phyloP scores from a whole-genome alignment of 495 filamentous ascomycete genomes.

The Aspergillus campestris region DNA sequence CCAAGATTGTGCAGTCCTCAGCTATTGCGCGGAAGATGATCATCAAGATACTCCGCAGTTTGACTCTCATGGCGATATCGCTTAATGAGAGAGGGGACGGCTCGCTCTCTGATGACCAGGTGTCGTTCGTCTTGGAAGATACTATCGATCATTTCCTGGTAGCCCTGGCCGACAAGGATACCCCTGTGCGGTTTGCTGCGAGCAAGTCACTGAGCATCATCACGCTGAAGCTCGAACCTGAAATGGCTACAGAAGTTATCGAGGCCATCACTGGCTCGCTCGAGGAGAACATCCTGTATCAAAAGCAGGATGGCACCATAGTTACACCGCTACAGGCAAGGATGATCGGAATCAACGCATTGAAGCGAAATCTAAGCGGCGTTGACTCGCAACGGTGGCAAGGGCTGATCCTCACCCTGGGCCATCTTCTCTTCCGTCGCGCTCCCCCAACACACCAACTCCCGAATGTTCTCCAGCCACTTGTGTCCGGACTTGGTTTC shows the following conservation, averaged over 20 bases:
- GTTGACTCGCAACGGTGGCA: constrained; percentile 86
- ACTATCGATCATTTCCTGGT: constrained; percentile 65
- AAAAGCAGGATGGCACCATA: constrained; percentile 34
- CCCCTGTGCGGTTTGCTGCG: constrained; percentile 77
- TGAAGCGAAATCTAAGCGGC: constrained; percentile 54
- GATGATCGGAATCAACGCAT: constrained; percentile 17
- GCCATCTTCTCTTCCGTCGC: constrained; percentile 72
- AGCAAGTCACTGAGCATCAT: constrained; percentile 89
- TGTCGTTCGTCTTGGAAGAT: constrained; percentile 43
- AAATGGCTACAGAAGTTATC: constrained; percentile 77
- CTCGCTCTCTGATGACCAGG: constrained; percentile 26
- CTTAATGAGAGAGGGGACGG: constrained; percentile 32
- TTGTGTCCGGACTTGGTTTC: constrained; percentile 70
- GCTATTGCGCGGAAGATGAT: constrained; percentile 69
- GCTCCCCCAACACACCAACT: constrained; percentile 61
- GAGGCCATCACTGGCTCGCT: constrained; percentile 72
- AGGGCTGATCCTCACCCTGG: constrained; percentile 77
- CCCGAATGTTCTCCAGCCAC: constrained; percentile 56
- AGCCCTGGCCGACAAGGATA: constrained; percentile 71
- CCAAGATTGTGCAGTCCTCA: constrained; percentile 48
- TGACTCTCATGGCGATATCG: constrained; percentile 53
- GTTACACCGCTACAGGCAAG: constrained; percentile 29
- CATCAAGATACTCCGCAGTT: constrained; percentile 73
- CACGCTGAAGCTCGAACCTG: constrained; percentile 63
- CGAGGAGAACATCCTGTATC: constrained; percentile 67